Conservation (phyloP, 2,329 filamentous ascomycete species). For the Aspergillus sp. region DNA sequence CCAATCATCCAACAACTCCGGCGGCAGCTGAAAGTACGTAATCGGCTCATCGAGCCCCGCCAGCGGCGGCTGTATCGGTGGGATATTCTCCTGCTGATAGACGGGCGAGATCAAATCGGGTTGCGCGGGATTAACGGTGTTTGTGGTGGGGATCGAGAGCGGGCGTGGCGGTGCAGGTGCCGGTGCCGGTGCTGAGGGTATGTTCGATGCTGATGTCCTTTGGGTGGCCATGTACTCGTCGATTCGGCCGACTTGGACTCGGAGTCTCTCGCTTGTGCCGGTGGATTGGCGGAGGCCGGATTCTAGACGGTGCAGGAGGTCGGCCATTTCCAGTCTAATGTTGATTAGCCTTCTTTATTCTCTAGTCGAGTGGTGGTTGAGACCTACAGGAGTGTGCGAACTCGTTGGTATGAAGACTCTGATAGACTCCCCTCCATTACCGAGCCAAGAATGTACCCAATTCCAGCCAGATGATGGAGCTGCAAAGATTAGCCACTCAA, state of each 20-base stretch:
- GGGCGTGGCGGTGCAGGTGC: neutral
- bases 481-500: neutral
- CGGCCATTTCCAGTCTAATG: slow-evolving; percentile 7
- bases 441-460: slow-evolving; percentile 9
- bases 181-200: neutral
- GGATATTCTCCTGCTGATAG: neutral
- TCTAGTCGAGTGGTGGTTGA: neutral
- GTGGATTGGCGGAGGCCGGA: slow-evolving; percentile 6
- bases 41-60: neutral
- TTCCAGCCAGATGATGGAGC: slow-evolving; percentile 8
- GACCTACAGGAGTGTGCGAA: neutral
- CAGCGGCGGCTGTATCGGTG: slow-evolving; percentile 1
- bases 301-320: slow-evolving; percentile 9
- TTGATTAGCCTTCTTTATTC: neutral
- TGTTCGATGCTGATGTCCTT: neutral
- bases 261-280: slow-evolving; percentile 9
- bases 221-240: slow-evolving; percentile 9
- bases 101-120: neutral
- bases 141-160: neutral
- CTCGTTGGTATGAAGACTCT: slow-evolving; percentile 1
- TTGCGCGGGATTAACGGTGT: neutral
- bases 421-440: slow-evolving; percentile 10
- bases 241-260: slow-evolving; percentile 3
- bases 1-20: slow-evolving; percentile 7
- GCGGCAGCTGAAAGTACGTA: slow-evolving; percentile 8